Base-by-base conservation (phyloP, 2,329 filamentous ascomycete genomes). In the Epichloe sp. region DNA sequence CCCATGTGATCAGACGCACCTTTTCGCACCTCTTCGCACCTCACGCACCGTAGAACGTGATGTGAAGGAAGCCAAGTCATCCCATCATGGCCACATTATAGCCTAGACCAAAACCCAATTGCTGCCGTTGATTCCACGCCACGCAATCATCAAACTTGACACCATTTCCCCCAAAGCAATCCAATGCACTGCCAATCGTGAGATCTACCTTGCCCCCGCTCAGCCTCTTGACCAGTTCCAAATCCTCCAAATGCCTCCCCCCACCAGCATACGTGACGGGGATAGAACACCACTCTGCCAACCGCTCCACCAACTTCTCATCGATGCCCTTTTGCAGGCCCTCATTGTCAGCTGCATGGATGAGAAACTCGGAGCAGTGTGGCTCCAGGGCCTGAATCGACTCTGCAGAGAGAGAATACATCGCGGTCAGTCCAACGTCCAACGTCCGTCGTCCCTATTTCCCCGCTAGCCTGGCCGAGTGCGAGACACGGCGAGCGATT, bases 211-310 rank as follows among this genome's bases (percentile, higher is more conserved):
- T 88, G 31, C 88, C 89, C 37, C 70, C 67, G 66, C 91, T 96
- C 56, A 95, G 72, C 42, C 69, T 68, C 70, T 88, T 85, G 10
- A 98, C 93, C 37, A 81, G 75, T 53, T 93, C 86, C 31, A 98
- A 70, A 62, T 98, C 93, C 45, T 83, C 77, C 38, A 97, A 70
- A 60, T 81, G 83, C 50, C 88, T 79, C 41, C 88, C 41, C 88
- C 93, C 93, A 23, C 93, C 93, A 5, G 93, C 93, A 70, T 98
- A 98, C 1, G 93, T 98, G 15, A 97, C 86, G 2, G 93, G 93
- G 58, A 95, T 91, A 40, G 74, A 82, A 65, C 88, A 95, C 89
- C 93, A 97, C 57, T 83, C 71, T 2, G 88, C 82, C 48, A 98
- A 72, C 57, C 76, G 80, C 58, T 75, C 68, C 8, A 98, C 88